A percentile compares a stretch with the other conserved stretches of the same genome.
These are phyloP conservation scores for Starmera quercuum DNA, from an alignment of 805 yeast genomes.

Conservation along the genomic window DNA sequence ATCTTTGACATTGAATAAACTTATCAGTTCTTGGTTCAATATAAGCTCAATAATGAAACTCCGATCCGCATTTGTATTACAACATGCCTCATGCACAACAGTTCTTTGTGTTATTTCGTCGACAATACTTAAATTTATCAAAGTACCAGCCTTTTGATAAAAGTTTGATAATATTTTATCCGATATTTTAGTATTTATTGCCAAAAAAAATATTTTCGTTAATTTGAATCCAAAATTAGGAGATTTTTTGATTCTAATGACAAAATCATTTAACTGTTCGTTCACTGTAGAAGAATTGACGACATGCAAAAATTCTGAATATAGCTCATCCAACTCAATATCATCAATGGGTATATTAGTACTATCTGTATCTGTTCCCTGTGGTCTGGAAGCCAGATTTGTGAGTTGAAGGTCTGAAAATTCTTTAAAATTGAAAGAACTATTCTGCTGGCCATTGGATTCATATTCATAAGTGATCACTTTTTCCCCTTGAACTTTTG, in stretches of 20 bases:
- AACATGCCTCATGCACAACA: conserved; percentile 61
- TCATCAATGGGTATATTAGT: conserved; percentile 21
- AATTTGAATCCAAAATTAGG: conserved; percentile 37
- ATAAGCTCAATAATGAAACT: conserved; percentile 15
- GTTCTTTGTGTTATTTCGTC: conserved; percentile 73
- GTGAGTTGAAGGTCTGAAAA: conserved; percentile 9
- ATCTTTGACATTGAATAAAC: conserved; percentile 41
- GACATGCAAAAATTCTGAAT: conserved; percentile 58
- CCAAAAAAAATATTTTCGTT: conserved; percentile 65
- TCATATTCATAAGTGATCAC: conserved; percentile 21
- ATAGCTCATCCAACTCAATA: conserved; percentile 58
- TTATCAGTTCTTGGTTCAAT: conserved; percentile 15
- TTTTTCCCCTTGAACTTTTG: conserved; percentile 47
- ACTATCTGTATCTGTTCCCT: background rate
- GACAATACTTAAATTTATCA: conserved; percentile 52
- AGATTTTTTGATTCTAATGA: conserved; percentile 31
- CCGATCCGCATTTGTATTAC: conserved; percentile 14
- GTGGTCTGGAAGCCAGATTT: background rate
- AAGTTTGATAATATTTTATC: conserved; percentile 39
- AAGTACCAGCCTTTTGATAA: conserved; percentile 28
- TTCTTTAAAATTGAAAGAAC: conserved; percentile 8
- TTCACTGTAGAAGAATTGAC: conserved; percentile 29
- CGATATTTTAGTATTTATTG: conserved; percentile 60
- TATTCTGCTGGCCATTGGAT: conserved; percentile 13
- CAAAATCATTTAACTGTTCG: conserved; percentile 36